Base-by-base conservation (phyloP, 23 red algal genomes). In the Agarophyton chilense region DNA sequence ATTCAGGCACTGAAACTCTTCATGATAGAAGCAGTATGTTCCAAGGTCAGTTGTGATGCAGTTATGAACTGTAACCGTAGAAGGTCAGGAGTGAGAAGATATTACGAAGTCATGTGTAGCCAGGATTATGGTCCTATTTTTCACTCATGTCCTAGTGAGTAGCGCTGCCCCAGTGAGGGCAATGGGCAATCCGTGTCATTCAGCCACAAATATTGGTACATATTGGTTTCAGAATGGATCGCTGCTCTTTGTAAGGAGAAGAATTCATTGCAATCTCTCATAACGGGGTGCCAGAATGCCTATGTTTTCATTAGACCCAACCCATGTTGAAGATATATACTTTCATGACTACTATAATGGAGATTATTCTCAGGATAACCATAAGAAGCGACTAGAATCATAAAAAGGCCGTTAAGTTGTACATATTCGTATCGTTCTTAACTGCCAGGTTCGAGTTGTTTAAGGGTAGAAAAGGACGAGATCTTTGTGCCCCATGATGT, bases 371-470 rank as follows among this genome's bases (percentile, higher is more conserved):
- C n/a, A n/a, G n/a, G 51, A 52, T 32, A 2, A 36, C 8, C 73
- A 54, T 25, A 4, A 45, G 31, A 3, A 52, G 3, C n/a, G 21
- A 78, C 1, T 78, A 8, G 24, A 1, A 10, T 10, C 73, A 21
- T 78, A 45, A 45, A 78, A 54, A n/a, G 45, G 17, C 22, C 14
- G 53, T 78, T 7, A 78, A 78, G 34, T 13, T 78, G 10, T 78
- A 35, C 21, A 29, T 78, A n/a, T 78, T 78, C 19, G n/a, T 78
- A 1, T 35, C 44, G 0, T 54, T 78, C 10, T 78, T 45, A 17
- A 25, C 73, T 2, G 73, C 51, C 26, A 45, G 73, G 2, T 4
- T 78, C 11, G 46, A 78, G 42, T 41, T 78, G 5, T 26, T 28
- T 0, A 78, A 35, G 13, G 73, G 73, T 0, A 3, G 46, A 52